phyloP scores from a whole-genome alignment of 768 basidiomycete genomes.

The Psilocybe subaeruginosa region DNA sequence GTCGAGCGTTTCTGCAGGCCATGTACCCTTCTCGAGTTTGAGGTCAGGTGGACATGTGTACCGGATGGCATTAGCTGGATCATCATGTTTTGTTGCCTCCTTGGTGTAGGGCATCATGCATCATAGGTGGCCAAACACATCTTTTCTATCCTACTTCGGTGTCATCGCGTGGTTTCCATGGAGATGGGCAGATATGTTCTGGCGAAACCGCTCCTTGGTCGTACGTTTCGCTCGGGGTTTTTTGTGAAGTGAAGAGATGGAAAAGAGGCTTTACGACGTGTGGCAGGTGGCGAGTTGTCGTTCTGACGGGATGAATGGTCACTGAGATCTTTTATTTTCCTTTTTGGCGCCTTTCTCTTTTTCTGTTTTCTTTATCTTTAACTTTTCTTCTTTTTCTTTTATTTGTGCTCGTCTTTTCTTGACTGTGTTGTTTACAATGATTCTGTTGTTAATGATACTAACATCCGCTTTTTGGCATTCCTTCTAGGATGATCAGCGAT shows the following conservation, averaged over 20 bases:
- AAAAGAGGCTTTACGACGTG: background rate
- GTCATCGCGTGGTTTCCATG: constrained; percentile 4
- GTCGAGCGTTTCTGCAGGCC: no score
- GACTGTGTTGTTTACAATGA: background rate
- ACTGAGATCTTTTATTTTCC: background rate
- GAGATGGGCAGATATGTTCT: background rate
- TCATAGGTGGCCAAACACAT: no score
- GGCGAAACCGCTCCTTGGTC: background rate
- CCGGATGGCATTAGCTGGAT: background rate
- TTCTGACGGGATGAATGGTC: background rate
- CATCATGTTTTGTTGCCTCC: no score
- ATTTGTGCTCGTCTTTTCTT: background rate
- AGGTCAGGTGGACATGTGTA: background rate
- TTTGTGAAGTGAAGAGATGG: no score
- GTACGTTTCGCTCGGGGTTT: no score
- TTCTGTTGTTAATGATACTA: constrained; percentile 4
- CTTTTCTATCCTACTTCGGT: background rate
- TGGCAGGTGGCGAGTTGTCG: background rate
- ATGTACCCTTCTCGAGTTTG: background rate
- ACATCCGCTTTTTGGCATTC: constrained; percentile 9
- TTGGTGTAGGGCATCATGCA: no score
- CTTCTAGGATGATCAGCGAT: constrained; percentile 81
- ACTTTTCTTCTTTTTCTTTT: constrained; percentile 4
- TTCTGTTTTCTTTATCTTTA: background rate
- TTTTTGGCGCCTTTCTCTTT: background rate